Percentiles rank a stretch among this genome's conserved stretches.
Conservation (phyloP, 139 green algal genomes). For the Tetradesmus obliquus region DNA sequence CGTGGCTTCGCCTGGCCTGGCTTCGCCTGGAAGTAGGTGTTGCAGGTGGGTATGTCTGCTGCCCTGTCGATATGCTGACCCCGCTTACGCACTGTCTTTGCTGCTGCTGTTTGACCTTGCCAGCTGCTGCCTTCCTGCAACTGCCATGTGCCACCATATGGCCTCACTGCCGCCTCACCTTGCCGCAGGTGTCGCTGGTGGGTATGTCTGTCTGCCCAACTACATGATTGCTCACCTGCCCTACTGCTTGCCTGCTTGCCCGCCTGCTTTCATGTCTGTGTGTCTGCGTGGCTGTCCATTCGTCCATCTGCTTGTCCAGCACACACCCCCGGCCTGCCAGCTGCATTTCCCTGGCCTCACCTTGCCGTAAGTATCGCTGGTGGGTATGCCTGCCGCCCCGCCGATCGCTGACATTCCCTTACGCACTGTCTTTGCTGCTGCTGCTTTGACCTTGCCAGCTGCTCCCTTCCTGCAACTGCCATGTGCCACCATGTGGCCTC, state of each 20-base stretch:
- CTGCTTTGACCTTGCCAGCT: not conserved
- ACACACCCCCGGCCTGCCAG: no score
- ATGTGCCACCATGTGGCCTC: not conserved
- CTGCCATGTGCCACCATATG: not conserved
- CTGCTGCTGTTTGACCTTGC: not conserved
- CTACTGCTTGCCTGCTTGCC: not conserved
- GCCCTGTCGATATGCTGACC: no score
- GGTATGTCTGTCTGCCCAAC: not conserved
- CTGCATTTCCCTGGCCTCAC: not conserved
- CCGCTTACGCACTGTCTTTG: no score
- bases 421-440: not conserved
- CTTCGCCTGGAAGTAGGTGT: no score
- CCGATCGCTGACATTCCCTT: no score
- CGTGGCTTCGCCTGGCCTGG: no score
- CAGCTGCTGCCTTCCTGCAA: not conserved
- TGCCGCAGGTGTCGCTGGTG: constrained; percentile 14
- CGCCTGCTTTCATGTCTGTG: not conserved
- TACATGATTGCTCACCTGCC: not conserved
- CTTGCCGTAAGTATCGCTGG: constrained; percentile 7
- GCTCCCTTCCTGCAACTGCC: not conserved
- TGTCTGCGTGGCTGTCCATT: not conserved
- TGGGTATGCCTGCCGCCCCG: not conserved
- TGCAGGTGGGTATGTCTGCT: no score
- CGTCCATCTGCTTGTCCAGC: no score
- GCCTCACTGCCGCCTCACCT: constrained; percentile 6